Evolutionary conservation across 2,329 filamentous ascomycete species (phyloP).

Genomic region (Fusarium anthophilum): DNA sequence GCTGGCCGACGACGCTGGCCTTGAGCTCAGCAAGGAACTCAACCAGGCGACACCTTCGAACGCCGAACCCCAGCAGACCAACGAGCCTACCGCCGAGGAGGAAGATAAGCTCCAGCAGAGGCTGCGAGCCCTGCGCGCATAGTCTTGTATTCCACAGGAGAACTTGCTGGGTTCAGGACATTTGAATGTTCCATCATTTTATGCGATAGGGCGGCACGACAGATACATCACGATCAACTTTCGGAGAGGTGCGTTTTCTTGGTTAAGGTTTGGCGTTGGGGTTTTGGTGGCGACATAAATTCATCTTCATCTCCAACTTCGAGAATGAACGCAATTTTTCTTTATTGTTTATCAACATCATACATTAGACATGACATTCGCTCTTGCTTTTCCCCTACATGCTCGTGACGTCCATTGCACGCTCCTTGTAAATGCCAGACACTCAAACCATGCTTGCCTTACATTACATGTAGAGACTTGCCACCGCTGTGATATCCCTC

Average conservation of each 20-base stretch:
- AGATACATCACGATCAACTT: conserved; percentile 1
- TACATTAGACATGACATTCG: conserved; percentile 16
- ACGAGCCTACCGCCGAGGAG: conserved; percentile 78
- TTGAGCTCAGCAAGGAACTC: conserved; percentile 83
- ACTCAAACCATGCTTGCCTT: conserved; percentile 33
- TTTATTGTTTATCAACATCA: conserved; percentile 10
- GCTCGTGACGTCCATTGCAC: neutral
- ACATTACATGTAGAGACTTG: conserved; percentile 94
- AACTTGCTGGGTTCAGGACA: neutral
- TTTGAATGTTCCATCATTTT: neutral
- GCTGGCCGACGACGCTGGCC: conserved; percentile 86
- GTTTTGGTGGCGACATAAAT: conserved; percentile 27
- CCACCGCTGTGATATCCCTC: conserved; percentile 90
- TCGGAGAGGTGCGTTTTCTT: conserved; percentile 14
- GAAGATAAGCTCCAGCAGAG: conserved; percentile 78
- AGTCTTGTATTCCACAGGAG: neutral
- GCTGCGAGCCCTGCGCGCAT: conserved; percentile 64
- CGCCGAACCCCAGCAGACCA: conserved; percentile 66
- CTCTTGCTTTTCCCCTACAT: neutral
- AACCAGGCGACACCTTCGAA: conserved; percentile 64
- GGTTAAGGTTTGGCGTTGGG: conserved; percentile 40
- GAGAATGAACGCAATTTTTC: conserved; percentile 15
- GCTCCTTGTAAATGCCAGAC: neutral
- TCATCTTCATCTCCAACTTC: conserved; percentile 16
- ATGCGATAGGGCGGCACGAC: neutral